phyloP scores from a whole-genome alignment of 2,329 filamentous ascomycete species.

The Phaeosphaeria sp. region DNA sequence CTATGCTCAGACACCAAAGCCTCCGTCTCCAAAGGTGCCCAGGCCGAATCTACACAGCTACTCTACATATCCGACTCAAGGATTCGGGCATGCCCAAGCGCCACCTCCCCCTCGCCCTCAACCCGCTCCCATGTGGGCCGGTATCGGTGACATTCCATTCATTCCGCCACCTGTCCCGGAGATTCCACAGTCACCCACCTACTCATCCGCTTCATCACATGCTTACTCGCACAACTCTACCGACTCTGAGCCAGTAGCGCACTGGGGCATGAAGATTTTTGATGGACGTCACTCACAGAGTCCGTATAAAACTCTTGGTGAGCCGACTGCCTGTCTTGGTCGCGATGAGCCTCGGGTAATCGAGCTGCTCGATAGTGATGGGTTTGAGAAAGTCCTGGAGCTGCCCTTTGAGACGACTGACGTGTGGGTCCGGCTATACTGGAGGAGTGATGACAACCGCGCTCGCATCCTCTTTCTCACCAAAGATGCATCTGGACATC shows the following conservation, averaged over 20 bases:
- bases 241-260: constrained; percentile 41
- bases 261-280: constrained; percentile 55
- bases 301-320: constrained; percentile 42
- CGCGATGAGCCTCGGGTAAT: constrained; percentile 45
- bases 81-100: constrained; percentile 18
- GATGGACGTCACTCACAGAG: constrained; percentile 51
- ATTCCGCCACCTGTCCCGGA: constrained; percentile 47
- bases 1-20: constrained; percentile 37
- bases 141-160: constrained; percentile 40
- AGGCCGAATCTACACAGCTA: constrained; percentile 39
- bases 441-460: constrained; percentile 58
- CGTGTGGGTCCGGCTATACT: constrained; percentile 59
- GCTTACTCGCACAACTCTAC: constrained; percentile 47
- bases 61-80: constrained; percentile 33
- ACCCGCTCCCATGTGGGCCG: constrained; percentile 25
- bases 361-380: constrained; percentile 45
- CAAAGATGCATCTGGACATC: constrained; percentile 48
- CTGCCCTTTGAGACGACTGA: constrained; percentile 56
- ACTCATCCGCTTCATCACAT: constrained; percentile 52
- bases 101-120: constrained; percentile 18
- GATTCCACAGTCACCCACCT: constrained; percentile 51
- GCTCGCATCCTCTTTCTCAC: constrained; percentile 62
- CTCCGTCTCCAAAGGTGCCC: constrained; percentile 29
- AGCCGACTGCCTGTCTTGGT: constrained; percentile 43
- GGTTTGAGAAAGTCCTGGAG: constrained; percentile 51